phyloP scores from a whole-genome alignment of 768 basidiomycete genomes.

The Lepiota brunneoincarnata region DNA sequence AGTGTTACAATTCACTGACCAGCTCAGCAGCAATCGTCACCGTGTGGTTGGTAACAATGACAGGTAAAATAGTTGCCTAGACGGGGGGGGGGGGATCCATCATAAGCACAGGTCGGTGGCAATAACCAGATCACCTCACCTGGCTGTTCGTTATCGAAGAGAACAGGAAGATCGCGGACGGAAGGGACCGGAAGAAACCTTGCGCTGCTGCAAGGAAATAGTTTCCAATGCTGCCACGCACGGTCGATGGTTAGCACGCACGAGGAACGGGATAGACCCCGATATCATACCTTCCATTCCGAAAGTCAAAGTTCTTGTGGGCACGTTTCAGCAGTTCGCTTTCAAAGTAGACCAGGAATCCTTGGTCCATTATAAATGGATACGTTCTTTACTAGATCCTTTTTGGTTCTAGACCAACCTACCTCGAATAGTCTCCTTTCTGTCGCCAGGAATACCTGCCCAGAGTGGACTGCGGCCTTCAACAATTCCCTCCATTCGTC shows the following conservation, averaged over 20 bases:
- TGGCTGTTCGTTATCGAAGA: slow-evolving; percentile 87
- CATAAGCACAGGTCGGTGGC: background rate
- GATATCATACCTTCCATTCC: slow-evolving; percentile 72
- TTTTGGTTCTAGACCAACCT: slow-evolving; percentile 9
- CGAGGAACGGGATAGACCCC: background rate
- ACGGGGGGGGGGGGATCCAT: slow-evolving; percentile 2
- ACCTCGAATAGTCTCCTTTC: slow-evolving; percentile 92
- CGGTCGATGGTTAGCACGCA: background rate
- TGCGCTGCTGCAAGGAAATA: slow-evolving; percentile 89
- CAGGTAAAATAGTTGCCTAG: slow-evolving; percentile 80
- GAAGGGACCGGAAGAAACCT: slow-evolving; percentile 87
- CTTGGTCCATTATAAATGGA: slow-evolving; percentile 31
- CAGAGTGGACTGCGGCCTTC: slow-evolving; percentile 83
- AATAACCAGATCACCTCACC: slow-evolving; percentile 21
- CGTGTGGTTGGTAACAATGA: slow-evolving; percentile 90
- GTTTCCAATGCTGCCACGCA: slow-evolving; percentile 67
- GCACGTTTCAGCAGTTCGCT: slow-evolving; percentile 83
- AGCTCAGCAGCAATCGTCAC: slow-evolving; percentile 94
- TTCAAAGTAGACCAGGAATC: slow-evolving; percentile 92
- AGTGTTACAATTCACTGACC: slow-evolving; percentile 38
- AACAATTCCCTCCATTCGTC: slow-evolving; percentile 93
- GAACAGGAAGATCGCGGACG: slow-evolving; percentile 92
- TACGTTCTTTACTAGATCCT: background rate
- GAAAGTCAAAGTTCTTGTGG: slow-evolving; percentile 92
- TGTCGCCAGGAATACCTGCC: slow-evolving; percentile 82